These are phyloP conservation scores for Ailanthus altissimus DNA, from an alignment of 345 rosid genomes.

Conservation along the genomic window DNA sequence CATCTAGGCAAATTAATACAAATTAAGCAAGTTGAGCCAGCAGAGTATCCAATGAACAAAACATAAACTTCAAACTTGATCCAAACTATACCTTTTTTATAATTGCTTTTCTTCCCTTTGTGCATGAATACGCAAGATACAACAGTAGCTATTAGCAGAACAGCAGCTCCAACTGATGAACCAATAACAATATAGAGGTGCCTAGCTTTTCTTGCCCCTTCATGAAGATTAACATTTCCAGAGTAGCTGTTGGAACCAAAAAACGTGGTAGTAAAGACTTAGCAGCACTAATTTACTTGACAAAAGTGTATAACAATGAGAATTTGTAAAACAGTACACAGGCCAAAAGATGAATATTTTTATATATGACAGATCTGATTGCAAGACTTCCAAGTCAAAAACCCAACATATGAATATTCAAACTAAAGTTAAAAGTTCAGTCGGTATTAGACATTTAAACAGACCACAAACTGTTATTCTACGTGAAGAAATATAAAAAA, in stretches of 20 bases:
- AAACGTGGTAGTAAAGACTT: not conserved
- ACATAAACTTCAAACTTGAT: slow-evolving; percentile 18
- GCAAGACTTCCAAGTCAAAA: not conserved
- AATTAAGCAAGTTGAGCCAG: slow-evolving; percentile 19
- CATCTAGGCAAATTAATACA: slow-evolving; percentile 40
- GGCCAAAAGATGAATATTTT: not conserved
- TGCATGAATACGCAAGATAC: slow-evolving; percentile 53
- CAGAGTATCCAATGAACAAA: slow-evolving; percentile 2
- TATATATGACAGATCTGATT: not conserved
- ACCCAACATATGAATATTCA: not conserved
- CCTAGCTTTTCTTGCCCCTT: slow-evolving; percentile 44
- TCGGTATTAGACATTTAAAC: not conserved
- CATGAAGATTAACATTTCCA: slow-evolving; percentile 65
- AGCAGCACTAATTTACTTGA: not conserved
- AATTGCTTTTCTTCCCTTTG: slow-evolving; percentile 53
- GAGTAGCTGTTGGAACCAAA: slow-evolving; percentile 49
- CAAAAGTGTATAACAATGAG: not conserved
- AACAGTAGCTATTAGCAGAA: slow-evolving; percentile 63
- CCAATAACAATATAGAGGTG: slow-evolving; percentile 57
- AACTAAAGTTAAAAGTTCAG: not conserved
- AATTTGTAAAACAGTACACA: not conserved
- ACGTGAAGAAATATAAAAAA: slow-evolving; percentile 2
- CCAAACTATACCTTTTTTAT: slow-evolving; percentile 41
- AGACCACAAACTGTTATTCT: not conserved
- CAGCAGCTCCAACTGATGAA: slow-evolving; percentile 70